A percentile compares a stretch with the other conserved stretches of the same genome.
Conservation (phyloP, 108 stramenopile genomes). For the Conticribra guillardii region DNA sequence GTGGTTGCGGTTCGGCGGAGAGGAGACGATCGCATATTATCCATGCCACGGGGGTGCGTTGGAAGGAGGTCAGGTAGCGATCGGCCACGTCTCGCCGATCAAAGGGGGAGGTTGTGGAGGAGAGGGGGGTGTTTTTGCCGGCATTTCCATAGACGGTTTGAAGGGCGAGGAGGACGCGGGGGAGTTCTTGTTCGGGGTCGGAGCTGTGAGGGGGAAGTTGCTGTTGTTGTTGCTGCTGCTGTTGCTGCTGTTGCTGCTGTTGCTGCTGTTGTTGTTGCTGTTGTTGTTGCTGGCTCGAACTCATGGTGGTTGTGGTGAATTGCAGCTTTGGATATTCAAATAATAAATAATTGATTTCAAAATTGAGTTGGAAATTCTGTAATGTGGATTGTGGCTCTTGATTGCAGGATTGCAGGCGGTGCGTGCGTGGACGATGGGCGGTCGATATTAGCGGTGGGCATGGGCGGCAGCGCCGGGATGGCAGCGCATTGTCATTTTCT, state of each 20-base stretch:
- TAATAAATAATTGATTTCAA: too few species aligned
- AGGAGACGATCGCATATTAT: conserved; percentile 83
- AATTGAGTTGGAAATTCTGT: too few species aligned
- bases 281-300: too few species aligned
- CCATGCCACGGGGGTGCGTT: conserved; percentile 70
- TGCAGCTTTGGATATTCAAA: too few species aligned
- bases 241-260: conserved; percentile 13
- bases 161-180: conserved; percentile 68
- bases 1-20: conserved; percentile 11
- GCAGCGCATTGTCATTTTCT: too few species aligned
- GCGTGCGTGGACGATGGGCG: too few species aligned
- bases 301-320: too few species aligned
- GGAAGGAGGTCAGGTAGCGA: conserved; percentile 80
- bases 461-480: too few species aligned
- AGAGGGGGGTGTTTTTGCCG: not conserved
- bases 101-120: conserved; percentile 42
- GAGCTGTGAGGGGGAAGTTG: conserved; percentile 67
- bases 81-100: conserved; percentile 78
- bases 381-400: too few species aligned
- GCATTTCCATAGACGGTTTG: conserved; percentile 66
- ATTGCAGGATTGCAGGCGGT: too few species aligned
- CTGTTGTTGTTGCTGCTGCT: conserved; percentile 17
- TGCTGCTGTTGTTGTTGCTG: conserved; percentile 4
- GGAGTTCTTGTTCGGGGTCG: conserved; percentile 76
- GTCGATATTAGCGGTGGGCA: too few species aligned